These are phyloP conservation scores for Mucor mucedo DNA, from an alignment of 371 early-diverging fungal species.

Conservation along the genomic window DNA sequence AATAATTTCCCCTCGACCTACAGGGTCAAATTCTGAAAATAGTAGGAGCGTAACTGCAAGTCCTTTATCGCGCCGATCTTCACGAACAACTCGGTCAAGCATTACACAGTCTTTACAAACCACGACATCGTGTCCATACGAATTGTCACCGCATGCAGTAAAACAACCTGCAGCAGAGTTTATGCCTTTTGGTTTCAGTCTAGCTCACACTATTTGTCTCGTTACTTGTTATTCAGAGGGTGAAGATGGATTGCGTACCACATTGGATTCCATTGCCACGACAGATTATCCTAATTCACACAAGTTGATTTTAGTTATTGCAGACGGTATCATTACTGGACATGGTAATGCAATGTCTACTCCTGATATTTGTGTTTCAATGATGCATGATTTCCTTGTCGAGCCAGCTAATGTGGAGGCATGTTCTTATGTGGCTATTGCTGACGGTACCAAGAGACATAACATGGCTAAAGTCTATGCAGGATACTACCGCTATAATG, in stretches of 20 bases:
- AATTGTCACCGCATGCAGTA: constrained; percentile 39
- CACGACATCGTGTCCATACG: constrained; percentile 20
- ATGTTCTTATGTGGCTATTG: constrained; percentile 90
- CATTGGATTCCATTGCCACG: constrained; percentile 93
- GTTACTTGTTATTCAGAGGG: constrained; percentile 96
- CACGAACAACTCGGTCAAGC: constrained; percentile 14
- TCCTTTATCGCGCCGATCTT: constrained; percentile 26
- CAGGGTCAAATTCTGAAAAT: constrained; percentile 24
- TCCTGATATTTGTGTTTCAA: constrained; percentile 80
- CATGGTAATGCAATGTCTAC: constrained; percentile 78
- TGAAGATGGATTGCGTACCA: constrained; percentile 88
- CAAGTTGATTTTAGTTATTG: constrained; percentile 91
- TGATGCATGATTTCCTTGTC: constrained; percentile 79
- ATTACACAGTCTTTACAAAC: constrained; percentile 7
- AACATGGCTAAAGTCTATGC: constrained; percentile 96
- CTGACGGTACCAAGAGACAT: constrained; percentile 90
- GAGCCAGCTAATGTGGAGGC: constrained; percentile 66
- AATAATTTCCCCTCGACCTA: constrained; percentile 23
- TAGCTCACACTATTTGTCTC: constrained; percentile 76
- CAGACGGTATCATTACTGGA: constrained; percentile 88
- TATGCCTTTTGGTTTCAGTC: constrained; percentile 69
- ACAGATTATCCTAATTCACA: constrained; percentile 92
- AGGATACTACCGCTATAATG: constrained; percentile 81
- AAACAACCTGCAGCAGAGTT: constrained; percentile 55
- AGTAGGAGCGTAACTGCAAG: constrained; percentile 21